Conservation (phyloP, 192 early-diverging fungal genomes). For the Spinellus fusiger region DNA sequence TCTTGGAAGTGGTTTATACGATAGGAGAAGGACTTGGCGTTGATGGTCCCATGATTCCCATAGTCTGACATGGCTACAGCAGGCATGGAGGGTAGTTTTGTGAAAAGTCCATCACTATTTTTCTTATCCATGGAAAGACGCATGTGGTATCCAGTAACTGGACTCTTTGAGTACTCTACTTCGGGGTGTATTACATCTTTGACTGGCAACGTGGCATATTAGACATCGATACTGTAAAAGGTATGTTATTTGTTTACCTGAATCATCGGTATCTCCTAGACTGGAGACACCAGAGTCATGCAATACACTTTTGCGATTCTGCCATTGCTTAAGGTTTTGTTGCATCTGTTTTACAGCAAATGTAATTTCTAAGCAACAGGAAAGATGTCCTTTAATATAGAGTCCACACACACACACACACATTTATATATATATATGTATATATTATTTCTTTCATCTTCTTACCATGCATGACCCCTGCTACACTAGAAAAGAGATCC, state of each 20-base stretch:
- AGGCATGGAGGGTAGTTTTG: constrained; percentile 7
- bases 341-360: constrained; percentile 26
- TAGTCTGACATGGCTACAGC: constrained; percentile 6
- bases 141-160: background rate
- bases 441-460: too few relatives aligned
- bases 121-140: background rate
- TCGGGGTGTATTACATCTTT: background rate
- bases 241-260: background rate
- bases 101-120: background rate
- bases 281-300: background rate
- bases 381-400: background rate
- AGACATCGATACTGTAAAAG: background rate
- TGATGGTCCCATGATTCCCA: background rate
- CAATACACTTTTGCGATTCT: constrained; percentile 8
- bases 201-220: too few relatives aligned
- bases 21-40: background rate
- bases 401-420: background rate
- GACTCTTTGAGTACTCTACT: background rate
- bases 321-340: constrained; percentile 18
- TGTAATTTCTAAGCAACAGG: constrained; percentile 16
- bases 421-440: background rate
- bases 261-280: background rate
- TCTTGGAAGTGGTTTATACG: background rate
- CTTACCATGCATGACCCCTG: background rate
- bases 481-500: constrained; percentile 39